Evolutionary conservation across 2,329 filamentous ascomycete genomes (phyloP).

Genomic region (Ampelomyces quisqualis): DNA sequence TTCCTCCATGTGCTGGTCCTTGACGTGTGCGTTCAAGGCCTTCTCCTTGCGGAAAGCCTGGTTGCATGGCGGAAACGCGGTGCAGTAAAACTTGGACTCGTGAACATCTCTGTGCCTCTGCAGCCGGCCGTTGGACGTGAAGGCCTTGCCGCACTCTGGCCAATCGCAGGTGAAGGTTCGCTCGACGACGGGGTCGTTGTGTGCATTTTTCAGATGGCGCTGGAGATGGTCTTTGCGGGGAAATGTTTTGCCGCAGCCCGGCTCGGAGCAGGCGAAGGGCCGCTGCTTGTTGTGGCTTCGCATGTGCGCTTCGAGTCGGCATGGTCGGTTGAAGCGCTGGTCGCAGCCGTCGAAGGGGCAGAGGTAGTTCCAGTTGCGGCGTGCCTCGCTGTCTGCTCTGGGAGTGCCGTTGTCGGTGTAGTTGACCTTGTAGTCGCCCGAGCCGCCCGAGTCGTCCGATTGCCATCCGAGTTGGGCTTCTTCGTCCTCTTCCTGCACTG

Average conservation of each 20-base stretch:
- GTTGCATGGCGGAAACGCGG: conserved; percentile 67
- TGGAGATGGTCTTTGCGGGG: conserved; percentile 82
- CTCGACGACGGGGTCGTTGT: conserved; percentile 59
- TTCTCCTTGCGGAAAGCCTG: conserved; percentile 85
- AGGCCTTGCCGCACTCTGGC: conserved; percentile 73
- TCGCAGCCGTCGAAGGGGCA: conserved; percentile 74
- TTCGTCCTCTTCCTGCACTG: conserved; percentile 12
- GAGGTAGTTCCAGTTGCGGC: conserved; percentile 70
- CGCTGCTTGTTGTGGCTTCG: conserved; percentile 84
- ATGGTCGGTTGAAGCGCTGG: conserved; percentile 86
- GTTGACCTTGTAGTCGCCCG: conserved; percentile 27
- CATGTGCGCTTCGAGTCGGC: conserved; percentile 72
- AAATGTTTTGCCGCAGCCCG: conserved; percentile 78
- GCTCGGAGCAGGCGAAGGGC: conserved; percentile 70
- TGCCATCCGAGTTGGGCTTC: conserved; percentile 14
- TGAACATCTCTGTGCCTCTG: conserved; percentile 78
- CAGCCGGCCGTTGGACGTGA: conserved; percentile 76
- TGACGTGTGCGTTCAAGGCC: conserved; percentile 80
- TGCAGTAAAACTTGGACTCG: conserved; percentile 73
- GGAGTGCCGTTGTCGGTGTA: conserved; percentile 33
- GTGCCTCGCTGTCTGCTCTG: conserved; percentile 43
- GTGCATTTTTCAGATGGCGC: conserved; percentile 80
- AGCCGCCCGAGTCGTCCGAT: conserved; percentile 27
- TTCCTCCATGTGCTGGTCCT: conserved; percentile 69
- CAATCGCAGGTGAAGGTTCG: conserved; percentile 71